Percentiles rank a stretch among this genome's conserved stretches.
These are phyloP conservation scores for Picea glauca DNA, from an alignment of 75 land plant genomes.

Conservation along the genomic window DNA sequence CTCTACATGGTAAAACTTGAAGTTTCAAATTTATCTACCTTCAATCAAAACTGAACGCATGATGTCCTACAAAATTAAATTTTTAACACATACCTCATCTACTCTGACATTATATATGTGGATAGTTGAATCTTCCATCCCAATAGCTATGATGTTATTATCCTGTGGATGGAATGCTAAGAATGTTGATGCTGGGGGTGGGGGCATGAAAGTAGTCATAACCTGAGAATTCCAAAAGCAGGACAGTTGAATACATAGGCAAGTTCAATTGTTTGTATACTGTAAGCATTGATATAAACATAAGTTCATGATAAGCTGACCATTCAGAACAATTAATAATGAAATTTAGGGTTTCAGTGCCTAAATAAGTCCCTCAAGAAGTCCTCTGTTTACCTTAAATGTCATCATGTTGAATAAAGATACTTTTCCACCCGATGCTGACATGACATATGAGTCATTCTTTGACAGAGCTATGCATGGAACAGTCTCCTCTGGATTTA, in stretches of 20 bases:
- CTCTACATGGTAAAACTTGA: background rate
- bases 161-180: constrained; percentile 61
- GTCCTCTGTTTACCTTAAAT: constrained; percentile 50
- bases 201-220: constrained; percentile 53
- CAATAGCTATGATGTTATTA: constrained; percentile 59
- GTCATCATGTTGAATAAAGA: constrained; percentile 82
- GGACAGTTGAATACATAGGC: background rate
- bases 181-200: constrained; percentile 65
- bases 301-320: background rate
- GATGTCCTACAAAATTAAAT: background rate
- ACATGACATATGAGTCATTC: constrained; percentile 87
- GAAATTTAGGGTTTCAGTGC: background rate
- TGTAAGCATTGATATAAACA: background rate
- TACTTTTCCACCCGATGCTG: constrained; percentile 82
- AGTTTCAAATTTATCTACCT: constrained; percentile 5
- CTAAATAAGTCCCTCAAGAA: background rate
- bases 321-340: background rate
- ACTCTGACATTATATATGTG: constrained; percentile 50
- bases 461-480: constrained; percentile 79
- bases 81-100: constrained; percentile 28
- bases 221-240: constrained; percentile 20
- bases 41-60: constrained; percentile 30
- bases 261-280: background rate
- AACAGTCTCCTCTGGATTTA: constrained; percentile 62
- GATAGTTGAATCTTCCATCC: constrained; percentile 65